A percentile compares a stretch with the other conserved stretches of the same genome.
phyloP scores from a whole-genome alignment of 2,329 filamentous ascomycete species.

The Aplosporella prunicola region DNA sequence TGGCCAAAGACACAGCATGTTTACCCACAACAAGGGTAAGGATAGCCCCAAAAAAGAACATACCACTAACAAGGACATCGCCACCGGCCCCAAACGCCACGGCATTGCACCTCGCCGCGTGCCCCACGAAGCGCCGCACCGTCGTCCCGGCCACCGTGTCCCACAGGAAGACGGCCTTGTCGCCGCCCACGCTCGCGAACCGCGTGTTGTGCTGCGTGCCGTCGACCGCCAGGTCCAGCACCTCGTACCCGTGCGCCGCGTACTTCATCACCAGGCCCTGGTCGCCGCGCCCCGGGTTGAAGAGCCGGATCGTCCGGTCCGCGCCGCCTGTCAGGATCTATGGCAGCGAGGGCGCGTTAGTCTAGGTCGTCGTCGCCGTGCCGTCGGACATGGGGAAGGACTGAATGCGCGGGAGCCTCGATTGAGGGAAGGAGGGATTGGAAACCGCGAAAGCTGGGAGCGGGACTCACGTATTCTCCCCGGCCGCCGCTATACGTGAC shows the following conservation, averaged over 20 bases:
- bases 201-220: constrained; percentile 65
- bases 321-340: constrained; percentile 70
- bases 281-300: constrained; percentile 57
- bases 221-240: constrained; percentile 73
- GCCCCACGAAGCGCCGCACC: constrained; percentile 62
- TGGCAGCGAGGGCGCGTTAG: no score
- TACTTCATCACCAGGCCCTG: constrained; percentile 71
- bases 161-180: constrained; percentile 88
- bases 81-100: constrained; percentile 73
- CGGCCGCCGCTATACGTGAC: constrained; percentile 40
- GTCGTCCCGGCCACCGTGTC: constrained; percentile 78
- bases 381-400: not conserved
- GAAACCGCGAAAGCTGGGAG: not conserved
- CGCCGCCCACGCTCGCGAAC: constrained; percentile 81
- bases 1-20: no score
- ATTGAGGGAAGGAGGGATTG: not conserved
- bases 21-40: not conserved
- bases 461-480: constrained; percentile 35
- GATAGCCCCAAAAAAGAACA: not conserved
- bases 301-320: constrained; percentile 77
- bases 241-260: constrained; percentile 81
- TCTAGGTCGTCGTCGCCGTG: not conserved
- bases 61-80: constrained; percentile 57
- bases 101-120: constrained; percentile 65
- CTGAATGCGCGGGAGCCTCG: not conserved